Evolutionary conservation across 768 basidiomycete genomes (phyloP).

Genomic region (Rubroboletus satanas): DNA sequence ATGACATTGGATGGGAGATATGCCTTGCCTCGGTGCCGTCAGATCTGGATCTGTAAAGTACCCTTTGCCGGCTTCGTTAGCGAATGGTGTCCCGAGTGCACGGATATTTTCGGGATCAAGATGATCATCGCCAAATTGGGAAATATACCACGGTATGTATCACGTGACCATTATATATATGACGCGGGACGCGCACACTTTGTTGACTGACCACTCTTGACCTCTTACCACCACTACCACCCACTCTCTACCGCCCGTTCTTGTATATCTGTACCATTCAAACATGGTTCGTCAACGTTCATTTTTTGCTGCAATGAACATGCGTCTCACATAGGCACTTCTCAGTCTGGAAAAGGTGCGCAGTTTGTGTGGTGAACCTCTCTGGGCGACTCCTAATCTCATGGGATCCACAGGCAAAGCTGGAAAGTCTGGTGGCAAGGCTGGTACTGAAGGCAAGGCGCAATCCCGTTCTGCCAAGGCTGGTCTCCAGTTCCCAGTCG

Average conservation of each 20-base stretch:
- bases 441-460: conserved; percentile 47
- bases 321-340: background rate
- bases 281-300: conserved; percentile 24
- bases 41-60: conserved; percentile 88
- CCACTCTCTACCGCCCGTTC: conserved; percentile 1
- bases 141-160: conserved; percentile 9
- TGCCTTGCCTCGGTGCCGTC: conserved; percentile 87
- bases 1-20: conserved; percentile 71
- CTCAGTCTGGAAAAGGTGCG: conserved; percentile 33
- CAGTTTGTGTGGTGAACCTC: background rate
- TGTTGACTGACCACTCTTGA: conserved; percentile 33
- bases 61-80: conserved; percentile 62
- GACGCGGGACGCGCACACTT: conserved; percentile 29
- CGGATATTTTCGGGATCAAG: conserved; percentile 1
- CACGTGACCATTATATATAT: conserved; percentile 35
- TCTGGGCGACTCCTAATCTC: conserved; percentile 4
- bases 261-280: conserved; percentile 21
- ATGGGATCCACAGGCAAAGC: conserved; percentile 38
- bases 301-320: background rate
- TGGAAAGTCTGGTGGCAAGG: conserved; percentile 51
- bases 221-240: conserved; percentile 25
- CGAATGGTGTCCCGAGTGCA: too few relatives aligned
- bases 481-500: conserved; percentile 82
- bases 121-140: conserved; percentile 14
- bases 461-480: conserved; percentile 72